These are phyloP conservation scores for Pontederia paniculata DNA, from an alignment of 176 grass and related monocot genomes.

Conservation along the genomic window DNA sequence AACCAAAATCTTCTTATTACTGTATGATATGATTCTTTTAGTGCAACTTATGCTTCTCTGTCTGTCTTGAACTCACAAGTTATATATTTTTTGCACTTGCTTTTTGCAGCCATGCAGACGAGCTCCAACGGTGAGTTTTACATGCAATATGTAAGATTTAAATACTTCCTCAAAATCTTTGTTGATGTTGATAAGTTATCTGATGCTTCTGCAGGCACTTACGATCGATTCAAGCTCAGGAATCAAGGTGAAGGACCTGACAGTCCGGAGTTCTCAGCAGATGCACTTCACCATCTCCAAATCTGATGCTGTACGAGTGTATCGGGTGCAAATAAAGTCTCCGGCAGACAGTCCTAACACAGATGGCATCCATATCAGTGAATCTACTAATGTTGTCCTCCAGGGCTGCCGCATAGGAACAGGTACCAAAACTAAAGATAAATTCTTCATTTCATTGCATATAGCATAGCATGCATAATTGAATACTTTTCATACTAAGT, in stretches of 20 bases:
- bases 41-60: too few species aligned
- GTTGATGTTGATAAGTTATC: neutral
- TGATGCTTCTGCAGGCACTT: slow-evolving; percentile 29
- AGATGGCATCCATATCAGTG: slow-evolving; percentile 81
- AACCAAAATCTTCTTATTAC: neutral
- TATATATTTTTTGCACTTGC: neutral
- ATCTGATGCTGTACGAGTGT: slow-evolving; percentile 38
- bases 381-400: slow-evolving; percentile 54
- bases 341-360: slow-evolving; percentile 90
- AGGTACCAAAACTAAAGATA: too few species aligned
- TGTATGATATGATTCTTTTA: too few species aligned
- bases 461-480: too few species aligned
- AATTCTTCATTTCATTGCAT: too few species aligned
- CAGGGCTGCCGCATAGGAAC: slow-evolving; percentile 61
- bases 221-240: slow-evolving; percentile 54
- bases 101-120: slow-evolving; percentile 49
- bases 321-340: slow-evolving; percentile 32
- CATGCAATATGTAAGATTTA: neutral
- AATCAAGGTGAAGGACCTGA: slow-evolving; percentile 37
- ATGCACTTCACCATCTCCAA: slow-evolving; percentile 62
- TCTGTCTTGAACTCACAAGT: neutral
- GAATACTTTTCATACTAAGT: too few species aligned
- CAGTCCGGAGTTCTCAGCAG: slow-evolving; percentile 78
- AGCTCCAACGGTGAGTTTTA: slow-evolving; percentile 55
- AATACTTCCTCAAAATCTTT: neutral